Evolutionary conservation across 148 eudicot species (phyloP).

Genomic region (Gaultheria prostrata): DNA sequence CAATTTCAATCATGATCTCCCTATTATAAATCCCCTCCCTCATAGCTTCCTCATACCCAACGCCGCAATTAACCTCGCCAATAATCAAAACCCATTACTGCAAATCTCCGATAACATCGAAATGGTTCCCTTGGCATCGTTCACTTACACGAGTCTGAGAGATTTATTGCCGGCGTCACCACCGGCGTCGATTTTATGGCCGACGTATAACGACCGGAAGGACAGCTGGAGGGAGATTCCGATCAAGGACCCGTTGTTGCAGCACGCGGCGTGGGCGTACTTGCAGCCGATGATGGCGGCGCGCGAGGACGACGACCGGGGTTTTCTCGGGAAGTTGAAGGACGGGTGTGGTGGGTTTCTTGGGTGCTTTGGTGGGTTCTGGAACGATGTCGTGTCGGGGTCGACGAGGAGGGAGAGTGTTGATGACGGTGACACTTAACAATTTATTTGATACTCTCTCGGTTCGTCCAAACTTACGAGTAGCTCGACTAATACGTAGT

Average conservation of each 20-base stretch:
- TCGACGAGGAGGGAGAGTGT: neutral
- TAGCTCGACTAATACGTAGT: too few relatives aligned
- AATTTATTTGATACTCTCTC: too few relatives aligned
- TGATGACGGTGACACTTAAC: neutral
- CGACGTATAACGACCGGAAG: conserved; percentile 1
- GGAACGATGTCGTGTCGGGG: conserved; percentile 10
- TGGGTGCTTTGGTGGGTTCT: conserved; percentile 26
- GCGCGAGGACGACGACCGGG: conserved; percentile 1
- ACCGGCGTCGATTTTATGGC: neutral
- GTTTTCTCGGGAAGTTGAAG: conserved; percentile 16
- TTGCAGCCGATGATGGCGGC: conserved; percentile 30
- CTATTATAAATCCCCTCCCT: neutral
- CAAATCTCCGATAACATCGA: conserved; percentile 16
- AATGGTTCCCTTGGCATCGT: conserved; percentile 19
- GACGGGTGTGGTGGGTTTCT: conserved; percentile 20
- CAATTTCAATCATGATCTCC: neutral
- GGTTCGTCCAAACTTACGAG: too few relatives aligned
- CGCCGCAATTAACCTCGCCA: neutral
- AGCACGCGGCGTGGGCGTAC: conserved; percentile 53
- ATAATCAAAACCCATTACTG: neutral
- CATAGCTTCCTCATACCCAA: neutral
- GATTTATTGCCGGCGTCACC: conserved; percentile 29
- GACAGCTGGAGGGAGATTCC: conserved; percentile 43
- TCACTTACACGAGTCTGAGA: conserved; percentile 31
- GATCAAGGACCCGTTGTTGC: conserved; percentile 37